Conservation (phyloP, 768 basidiomycete species). For the Leucosporidium scottii region DNA sequence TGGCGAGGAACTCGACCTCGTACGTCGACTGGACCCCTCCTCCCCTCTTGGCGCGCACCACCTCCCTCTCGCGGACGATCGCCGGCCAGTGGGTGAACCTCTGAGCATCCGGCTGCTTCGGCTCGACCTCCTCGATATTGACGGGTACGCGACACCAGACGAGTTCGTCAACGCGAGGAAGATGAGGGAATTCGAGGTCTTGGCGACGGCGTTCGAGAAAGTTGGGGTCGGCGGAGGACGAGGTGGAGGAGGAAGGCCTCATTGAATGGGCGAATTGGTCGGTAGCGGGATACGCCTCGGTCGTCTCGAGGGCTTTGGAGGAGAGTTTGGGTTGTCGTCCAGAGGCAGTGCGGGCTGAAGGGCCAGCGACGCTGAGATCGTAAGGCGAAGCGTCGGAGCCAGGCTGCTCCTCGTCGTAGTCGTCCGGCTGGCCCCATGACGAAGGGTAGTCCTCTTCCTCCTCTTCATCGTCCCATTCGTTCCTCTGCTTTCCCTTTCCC, state of each 20-base stretch:
- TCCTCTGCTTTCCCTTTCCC: background rate
- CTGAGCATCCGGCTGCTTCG: background rate
- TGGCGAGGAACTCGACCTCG: constrained; percentile 18
- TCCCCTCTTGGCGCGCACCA: background rate
- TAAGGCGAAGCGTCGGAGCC: too few species aligned
- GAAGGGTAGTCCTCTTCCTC: background rate
- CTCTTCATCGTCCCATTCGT: background rate
- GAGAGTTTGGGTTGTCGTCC: too few species aligned
- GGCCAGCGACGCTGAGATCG: too few species aligned
- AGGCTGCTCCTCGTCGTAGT: background rate
- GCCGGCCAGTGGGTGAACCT: constrained; percentile 24
- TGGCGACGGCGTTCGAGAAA: background rate
- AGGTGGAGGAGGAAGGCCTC: too few species aligned
- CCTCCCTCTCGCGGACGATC: constrained; percentile 12
- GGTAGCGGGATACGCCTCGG: too few species aligned
- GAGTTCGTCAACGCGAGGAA: constrained; percentile 22
- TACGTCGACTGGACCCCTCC: constrained; percentile 3
- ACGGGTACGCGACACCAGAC: constrained; percentile 28
- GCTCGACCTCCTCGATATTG: background rate
- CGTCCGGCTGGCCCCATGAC: background rate
- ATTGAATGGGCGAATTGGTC: too few species aligned
- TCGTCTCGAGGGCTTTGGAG: too few species aligned
- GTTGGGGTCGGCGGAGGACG: too few species aligned
- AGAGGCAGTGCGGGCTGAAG: too few species aligned
- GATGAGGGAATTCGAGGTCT: constrained; percentile 4